These are phyloP conservation scores for Lathyrus aphaca DNA, from an alignment of 306 rosid species.

Conservation along the genomic window DNA sequence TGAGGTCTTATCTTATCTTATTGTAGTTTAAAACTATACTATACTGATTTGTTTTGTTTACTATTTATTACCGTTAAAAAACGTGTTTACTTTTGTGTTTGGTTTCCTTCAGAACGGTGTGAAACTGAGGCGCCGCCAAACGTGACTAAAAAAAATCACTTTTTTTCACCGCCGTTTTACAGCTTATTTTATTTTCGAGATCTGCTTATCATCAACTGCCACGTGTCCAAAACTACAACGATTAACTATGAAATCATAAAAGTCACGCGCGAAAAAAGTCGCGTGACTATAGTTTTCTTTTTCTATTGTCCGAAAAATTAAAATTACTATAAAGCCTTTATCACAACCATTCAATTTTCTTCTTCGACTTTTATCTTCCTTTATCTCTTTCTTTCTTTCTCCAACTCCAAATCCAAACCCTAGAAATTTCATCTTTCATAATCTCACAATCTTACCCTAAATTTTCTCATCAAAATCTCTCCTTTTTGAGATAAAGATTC, in stretches of 20 bases:
- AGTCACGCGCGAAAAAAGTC: constrained; percentile 25
- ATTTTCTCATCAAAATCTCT: constrained; percentile 47
- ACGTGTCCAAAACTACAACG: constrained; percentile 20
- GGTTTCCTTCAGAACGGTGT: background rate
- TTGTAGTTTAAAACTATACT: no score
- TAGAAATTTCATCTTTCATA: constrained; percentile 39
- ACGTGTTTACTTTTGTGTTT: background rate
- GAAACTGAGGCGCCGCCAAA: constrained; percentile 36
- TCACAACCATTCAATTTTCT: background rate
- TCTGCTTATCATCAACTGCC: constrained; percentile 5
- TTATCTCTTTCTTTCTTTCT: background rate
- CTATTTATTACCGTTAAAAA: no score
- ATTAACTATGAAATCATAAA: background rate
- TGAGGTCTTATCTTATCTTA: no score
- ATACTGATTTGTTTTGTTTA: no score
- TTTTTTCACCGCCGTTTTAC: background rate
- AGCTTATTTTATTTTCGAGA: background rate
- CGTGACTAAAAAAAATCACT: constrained; percentile 20
- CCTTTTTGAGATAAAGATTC: constrained; percentile 26
- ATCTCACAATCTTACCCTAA: constrained; percentile 48
- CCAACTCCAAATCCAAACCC: constrained; percentile 38
- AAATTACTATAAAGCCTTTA: background rate
- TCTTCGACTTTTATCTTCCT: background rate
- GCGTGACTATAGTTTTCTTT: constrained; percentile 6
- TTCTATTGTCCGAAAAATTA: constrained; percentile 14